Conservation (phyloP, 768 basidiomycete genomes). For the Macrolepiota dolichaula region DNA sequence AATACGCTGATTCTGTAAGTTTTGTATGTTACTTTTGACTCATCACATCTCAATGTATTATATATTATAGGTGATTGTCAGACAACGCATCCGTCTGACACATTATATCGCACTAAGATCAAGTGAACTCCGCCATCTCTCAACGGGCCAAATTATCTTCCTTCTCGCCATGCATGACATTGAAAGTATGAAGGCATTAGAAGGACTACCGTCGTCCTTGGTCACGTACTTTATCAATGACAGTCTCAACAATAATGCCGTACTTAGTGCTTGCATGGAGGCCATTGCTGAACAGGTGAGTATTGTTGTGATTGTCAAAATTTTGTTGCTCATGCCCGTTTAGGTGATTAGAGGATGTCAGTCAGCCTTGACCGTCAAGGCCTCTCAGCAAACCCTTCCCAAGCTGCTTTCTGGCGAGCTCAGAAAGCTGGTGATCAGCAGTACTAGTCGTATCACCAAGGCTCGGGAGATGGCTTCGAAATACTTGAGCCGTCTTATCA, state of each 20-base stretch:
- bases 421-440: conserved; percentile 66
- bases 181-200: conserved; percentile 80
- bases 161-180: conserved; percentile 83
- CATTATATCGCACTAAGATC: conserved; percentile 63
- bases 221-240: conserved; percentile 87
- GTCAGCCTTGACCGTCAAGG: conserved; percentile 66
- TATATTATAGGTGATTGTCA: conserved; percentile 62
- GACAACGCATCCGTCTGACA: conserved; percentile 62
- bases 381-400: conserved; percentile 78
- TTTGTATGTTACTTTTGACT: not conserved
- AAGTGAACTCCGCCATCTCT: conserved; percentile 69
- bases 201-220: conserved; percentile 77
- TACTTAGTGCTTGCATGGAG: conserved; percentile 77
- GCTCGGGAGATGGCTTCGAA: conserved; percentile 79
- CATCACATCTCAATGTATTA: not conserved
- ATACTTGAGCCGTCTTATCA: conserved; percentile 82
- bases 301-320: not conserved
- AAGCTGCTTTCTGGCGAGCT: conserved; percentile 67
- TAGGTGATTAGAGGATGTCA: conserved; percentile 81
- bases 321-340: conserved; percentile 6
- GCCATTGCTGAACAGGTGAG: conserved; percentile 80
- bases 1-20: conserved; percentile 73
- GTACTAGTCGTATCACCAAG: conserved; percentile 80
- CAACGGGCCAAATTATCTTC: conserved; percentile 83
- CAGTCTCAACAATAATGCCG: conserved; percentile 69